Base-by-base conservation (phyloP, 1,139 yeast genomes). In the Eremothecium gossypii region DNA sequence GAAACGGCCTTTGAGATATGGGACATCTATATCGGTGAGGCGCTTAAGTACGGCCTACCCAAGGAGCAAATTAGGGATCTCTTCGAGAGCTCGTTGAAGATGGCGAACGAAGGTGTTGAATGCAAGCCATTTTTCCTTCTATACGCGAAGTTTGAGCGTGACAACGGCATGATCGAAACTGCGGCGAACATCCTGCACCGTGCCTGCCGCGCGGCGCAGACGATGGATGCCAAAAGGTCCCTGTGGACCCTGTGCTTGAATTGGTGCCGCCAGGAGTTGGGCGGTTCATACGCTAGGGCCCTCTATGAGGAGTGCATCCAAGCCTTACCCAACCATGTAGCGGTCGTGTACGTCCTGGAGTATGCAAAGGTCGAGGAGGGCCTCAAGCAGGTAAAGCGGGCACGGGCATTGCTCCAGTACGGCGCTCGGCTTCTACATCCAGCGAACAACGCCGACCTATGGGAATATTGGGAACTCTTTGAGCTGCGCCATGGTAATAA, bases 401-500 rank as follows among this genome's bases (percentile, higher is more conserved):
- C 77, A 0, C 68, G 96, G 42, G 76, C 73, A 9, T 58, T 87
- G 7, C 73, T 74, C 50, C 67, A 66, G 41, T 71, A 63, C 51
- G 75, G 74, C 17, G 67, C 73, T 2, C 71, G 71, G 41, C 60
- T 73, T 36, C 69, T 65, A 38, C 65, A 71, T n/a, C 76, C 76
- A 2, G 42, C 49, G 4, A 51, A 58, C 7, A 61, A 61, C 48
- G 37, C 51, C 44, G 60, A 58, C 4, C 58, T 74, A 8, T 82
- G 89, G 89, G 61, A 63, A 1, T 61, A 64, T 34, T 87, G 95
- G 95, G 82, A 79, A 45, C 61, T 67, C 9, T 85, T 86, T 60
- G 96, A 87, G 56, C 59, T 84, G 32, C 68, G 73, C 13, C 54
- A 75, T 57, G 96, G 96, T 2, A 67, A 73, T 47, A 94, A 83